Evolutionary conservation across 768 basidiomycete genomes (phyloP).

Genomic region (Pholiota molesta): DNA sequence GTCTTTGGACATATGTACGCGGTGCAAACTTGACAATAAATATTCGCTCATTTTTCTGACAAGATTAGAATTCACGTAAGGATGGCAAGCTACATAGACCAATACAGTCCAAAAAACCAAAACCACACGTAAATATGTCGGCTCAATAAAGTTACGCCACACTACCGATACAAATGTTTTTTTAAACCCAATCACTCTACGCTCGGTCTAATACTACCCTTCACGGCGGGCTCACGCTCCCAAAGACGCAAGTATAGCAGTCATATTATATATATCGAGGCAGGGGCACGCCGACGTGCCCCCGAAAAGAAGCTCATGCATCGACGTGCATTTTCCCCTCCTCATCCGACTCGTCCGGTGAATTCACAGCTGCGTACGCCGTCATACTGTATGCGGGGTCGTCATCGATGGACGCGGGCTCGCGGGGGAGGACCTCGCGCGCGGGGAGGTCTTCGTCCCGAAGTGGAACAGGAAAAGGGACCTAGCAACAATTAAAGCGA

Average conservation of each 20-base stretch:
- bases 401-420: slow-evolving; percentile 3
- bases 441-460: not conserved
- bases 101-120: not conserved
- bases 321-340: slow-evolving; percentile 5
- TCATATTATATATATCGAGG: not conserved
- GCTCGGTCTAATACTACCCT: not conserved
- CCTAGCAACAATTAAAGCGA: not conserved
- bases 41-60: not conserved
- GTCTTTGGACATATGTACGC: no score
- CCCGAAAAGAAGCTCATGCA: not conserved
- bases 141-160: not conserved
- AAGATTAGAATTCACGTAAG: not conserved
- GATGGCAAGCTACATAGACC: not conserved
- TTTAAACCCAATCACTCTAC: not conserved
- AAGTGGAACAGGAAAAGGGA: not conserved
- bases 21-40: no score
- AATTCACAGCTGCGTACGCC: slow-evolving; percentile 12
- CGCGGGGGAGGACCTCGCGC: slow-evolving; percentile 2
- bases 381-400: slow-evolving; percentile 7
- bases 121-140: not conserved
- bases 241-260: not conserved
- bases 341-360: slow-evolving; percentile 8
- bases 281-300: not conserved
- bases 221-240: not conserved
- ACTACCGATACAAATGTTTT: not conserved